These are phyloP conservation scores for Onygenales sp. DNA, from an alignment of 2,329 filamentous ascomycete species.

Conservation along the genomic window DNA sequence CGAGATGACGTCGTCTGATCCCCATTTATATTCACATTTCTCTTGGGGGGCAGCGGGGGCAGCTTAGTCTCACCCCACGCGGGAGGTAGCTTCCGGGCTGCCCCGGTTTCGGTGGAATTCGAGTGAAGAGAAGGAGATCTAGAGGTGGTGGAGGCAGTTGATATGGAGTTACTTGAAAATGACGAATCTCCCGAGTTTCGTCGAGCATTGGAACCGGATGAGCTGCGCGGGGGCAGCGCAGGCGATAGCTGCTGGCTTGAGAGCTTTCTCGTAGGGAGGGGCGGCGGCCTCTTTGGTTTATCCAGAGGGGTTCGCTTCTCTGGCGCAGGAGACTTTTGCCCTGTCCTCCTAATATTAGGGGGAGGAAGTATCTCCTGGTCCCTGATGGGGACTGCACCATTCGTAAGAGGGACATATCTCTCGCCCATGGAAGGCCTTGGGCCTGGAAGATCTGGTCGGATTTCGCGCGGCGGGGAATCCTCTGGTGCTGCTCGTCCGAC, in stretches of 20 bases:
- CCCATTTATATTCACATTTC: conserved; percentile 19
- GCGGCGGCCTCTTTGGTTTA: conserved; percentile 25
- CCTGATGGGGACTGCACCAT: not conserved
- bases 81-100: conserved; percentile 39
- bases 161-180: conserved; percentile 40
- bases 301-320: conserved; percentile 10
- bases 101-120: conserved; percentile 13
- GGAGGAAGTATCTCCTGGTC: conserved; percentile 9
- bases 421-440: conserved; percentile 17
- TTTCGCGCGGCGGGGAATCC: conserved; percentile 17
- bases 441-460: conserved; percentile 16
- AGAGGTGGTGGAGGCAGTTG: conserved; percentile 29
- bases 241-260: conserved; percentile 31
- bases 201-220: conserved; percentile 26
- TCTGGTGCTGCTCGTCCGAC: conserved; percentile 25
- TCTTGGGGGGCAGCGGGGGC: conserved; percentile 46
- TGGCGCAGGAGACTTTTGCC: conserved; percentile 12
- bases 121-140: conserved; percentile 21
- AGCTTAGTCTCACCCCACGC: conserved; percentile 47
- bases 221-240: conserved; percentile 40
- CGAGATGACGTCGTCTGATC: conserved; percentile 9
- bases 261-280: conserved; percentile 36
- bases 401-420: conserved; percentile 7
- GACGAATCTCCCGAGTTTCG: conserved; percentile 42
- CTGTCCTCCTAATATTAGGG: conserved; percentile 17